Base-by-base conservation (phyloP, 257 asterid genomes). In the Solanum corneliomulleri region DNA sequence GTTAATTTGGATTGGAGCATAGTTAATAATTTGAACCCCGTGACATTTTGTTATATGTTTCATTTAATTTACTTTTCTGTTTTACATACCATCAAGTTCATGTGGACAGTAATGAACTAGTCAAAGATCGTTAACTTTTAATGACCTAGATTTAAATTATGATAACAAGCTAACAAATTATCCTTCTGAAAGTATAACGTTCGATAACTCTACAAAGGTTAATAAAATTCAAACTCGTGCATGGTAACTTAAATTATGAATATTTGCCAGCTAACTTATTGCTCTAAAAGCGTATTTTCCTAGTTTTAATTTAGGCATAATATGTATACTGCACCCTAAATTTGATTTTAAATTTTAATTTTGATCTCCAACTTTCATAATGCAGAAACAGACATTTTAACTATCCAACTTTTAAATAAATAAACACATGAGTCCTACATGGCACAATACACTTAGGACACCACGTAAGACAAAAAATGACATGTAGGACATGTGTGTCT, bases 321-420 rank as follows among this genome's bases (percentile, higher is more conserved):
- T 33, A 33, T 33, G 0, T 33, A 33, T 33, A 33, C 0, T 33
- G 1, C 35, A 33, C 0, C 0, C 35, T 33, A 33, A 33, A 33
- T 4, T 33, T 33, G 5, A 3, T 0, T 33, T 33, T 33, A 33
- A 33, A 33, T 33, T 33, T 33, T 4, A 33, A 33, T 1, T 33
- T 33, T 33, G 35, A 33, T 1, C 5, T 33, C 5, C 5, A 33
- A 33, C 1, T 33, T 33, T 33, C 35, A 4, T 33, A 33, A 33
- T 33, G 5, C 1, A 33, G 5, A 33, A 33, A 33, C 1, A 4
- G 35, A 33, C 35, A 33, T 3, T 33, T 4, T 33, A 33, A 33
- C 35, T 33, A 33, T 33, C 5, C 35, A 33, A 33, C 35, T 33
- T 33, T 33, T 33, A 33, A 33, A 33, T 33, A 33, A 33, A 33